Evolutionary conservation across 2,329 filamentous ascomycete species (phyloP).

Genomic region (Phaeosphaeriaceae sp.): DNA sequence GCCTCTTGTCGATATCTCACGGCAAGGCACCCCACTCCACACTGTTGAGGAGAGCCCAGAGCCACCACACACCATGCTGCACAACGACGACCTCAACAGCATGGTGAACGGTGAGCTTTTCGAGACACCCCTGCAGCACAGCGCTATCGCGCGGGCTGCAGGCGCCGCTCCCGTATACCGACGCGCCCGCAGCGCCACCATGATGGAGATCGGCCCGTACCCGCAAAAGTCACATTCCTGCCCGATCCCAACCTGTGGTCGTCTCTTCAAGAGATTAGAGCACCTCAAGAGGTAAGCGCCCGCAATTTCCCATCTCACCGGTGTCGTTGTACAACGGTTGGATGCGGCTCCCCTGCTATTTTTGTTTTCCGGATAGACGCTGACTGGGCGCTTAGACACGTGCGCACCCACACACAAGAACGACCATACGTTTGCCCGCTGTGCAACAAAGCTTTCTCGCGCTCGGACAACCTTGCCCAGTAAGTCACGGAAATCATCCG

Average conservation of each 20-base stretch:
- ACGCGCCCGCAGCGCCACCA: conserved; percentile 89
- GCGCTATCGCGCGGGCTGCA: conserved; percentile 65
- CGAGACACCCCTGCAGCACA: conserved; percentile 60
- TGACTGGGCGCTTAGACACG: conserved; percentile 74
- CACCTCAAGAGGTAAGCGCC: conserved; percentile 93
- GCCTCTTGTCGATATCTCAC: conserved; percentile 76
- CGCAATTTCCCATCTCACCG: conserved; percentile 38
- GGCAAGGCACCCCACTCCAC: conserved; percentile 88
- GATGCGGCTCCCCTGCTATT: conserved; percentile 17
- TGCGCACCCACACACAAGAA: conserved; percentile 99
- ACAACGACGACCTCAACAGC: conserved; percentile 71
- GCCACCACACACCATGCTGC: conserved; percentile 72
- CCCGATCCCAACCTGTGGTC: conserved; percentile 96
- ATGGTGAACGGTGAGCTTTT: conserved; percentile 48
- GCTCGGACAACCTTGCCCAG: conserved; percentile 99
- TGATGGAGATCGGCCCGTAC: conserved; percentile 96
- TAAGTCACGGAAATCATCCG: conserved; percentile 57
- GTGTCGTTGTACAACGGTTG: conserved; percentile 13
- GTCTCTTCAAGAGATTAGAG: conserved; percentile 98
- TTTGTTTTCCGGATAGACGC: conserved; percentile 55
- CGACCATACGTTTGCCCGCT: conserved; percentile 96
- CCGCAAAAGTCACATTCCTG: conserved; percentile 98
- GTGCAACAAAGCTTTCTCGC: conserved; percentile 98
- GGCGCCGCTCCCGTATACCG: conserved; percentile 77
- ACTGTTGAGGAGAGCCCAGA: conserved; percentile 83